Evolutionary conservation across 2,329 filamentous ascomycete genomes (phyloP).

Genomic region (Colletotrichum sp.): DNA sequence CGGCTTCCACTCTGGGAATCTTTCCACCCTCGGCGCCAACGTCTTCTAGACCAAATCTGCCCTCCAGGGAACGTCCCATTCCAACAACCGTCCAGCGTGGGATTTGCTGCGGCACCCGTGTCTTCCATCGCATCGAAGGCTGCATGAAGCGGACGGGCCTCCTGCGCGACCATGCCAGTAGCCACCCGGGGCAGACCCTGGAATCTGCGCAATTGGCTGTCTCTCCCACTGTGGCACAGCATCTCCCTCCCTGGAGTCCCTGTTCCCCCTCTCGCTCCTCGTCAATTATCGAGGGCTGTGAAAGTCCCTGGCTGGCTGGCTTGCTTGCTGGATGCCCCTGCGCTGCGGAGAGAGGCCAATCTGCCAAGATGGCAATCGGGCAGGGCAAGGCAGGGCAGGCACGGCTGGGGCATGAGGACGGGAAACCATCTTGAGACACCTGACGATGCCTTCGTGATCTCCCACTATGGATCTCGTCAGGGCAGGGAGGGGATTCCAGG

Average conservation of each 20-base stretch:
- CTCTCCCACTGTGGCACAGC: constrained; percentile 4
- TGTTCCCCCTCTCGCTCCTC: background rate
- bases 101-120: background rate
- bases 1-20: background rate
- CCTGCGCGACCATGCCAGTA: constrained; percentile 2
- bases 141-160: constrained; percentile 16
- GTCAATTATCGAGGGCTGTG: background rate
- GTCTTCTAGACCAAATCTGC: constrained; percentile 6
- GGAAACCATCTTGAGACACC: constrained; percentile 19
- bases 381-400: background rate
- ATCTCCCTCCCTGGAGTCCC: background rate
- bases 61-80: background rate
- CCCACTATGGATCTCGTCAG: background rate
- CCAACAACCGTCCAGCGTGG: background rate
- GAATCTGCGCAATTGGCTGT: background rate
- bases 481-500: background rate
- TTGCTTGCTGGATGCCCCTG: background rate
- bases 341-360: background rate
- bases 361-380: constrained; percentile 1
- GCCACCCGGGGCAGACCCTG: constrained; percentile 5
- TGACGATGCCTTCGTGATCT: constrained; percentile 19
- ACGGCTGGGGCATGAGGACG: constrained; percentile 10
- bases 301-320: background rate
- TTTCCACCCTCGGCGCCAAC: background rate
- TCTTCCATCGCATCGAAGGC: background rate